Conservation (phyloP, 2,329 filamentous ascomycete genomes). For the Talaromyces sp. region DNA sequence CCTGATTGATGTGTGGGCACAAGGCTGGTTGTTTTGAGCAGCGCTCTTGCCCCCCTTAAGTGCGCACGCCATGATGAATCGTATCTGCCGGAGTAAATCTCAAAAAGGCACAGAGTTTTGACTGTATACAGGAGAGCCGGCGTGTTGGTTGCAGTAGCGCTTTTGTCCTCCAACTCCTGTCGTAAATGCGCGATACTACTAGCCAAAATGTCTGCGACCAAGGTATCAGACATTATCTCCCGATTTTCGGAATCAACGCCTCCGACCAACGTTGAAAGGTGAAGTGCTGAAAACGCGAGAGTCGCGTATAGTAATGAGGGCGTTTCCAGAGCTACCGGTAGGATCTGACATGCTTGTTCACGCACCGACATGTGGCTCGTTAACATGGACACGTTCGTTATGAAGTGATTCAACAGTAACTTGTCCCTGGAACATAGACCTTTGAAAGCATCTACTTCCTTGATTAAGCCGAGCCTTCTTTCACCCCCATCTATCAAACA, state of each 20-base stretch:
- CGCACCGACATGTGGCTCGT: constrained; percentile 20
- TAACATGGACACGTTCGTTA: constrained; percentile 21
- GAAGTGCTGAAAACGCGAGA: constrained; percentile 23
- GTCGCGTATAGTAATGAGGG: constrained; percentile 23
- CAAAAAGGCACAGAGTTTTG: constrained; percentile 22
- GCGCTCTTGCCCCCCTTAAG: constrained; percentile 22
- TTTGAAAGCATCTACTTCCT: not conserved
- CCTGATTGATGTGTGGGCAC: constrained; percentile 1
- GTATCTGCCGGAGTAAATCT: constrained; percentile 23
- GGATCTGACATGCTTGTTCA: constrained; percentile 20
- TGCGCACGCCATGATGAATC: constrained; percentile 22
- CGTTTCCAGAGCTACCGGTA: constrained; percentile 21
- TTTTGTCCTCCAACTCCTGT: not conserved
- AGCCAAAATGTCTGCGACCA: not conserved
- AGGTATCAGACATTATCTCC: not conserved
- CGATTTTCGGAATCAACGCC: no score
- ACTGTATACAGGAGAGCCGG: constrained; percentile 20
- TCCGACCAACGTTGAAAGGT: constrained; percentile 14
- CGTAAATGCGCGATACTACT: not conserved
- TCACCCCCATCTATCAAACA: not conserved
- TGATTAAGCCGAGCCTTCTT: not conserved
- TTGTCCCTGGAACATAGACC: constrained; percentile 11
- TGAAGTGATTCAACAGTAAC: constrained; percentile 21
- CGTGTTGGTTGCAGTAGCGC: not conserved
- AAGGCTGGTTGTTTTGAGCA: not conserved